These are phyloP conservation scores for Mucor saturninus DNA, from an alignment of 371 early-diverging fungal genomes.

Conservation along the genomic window DNA sequence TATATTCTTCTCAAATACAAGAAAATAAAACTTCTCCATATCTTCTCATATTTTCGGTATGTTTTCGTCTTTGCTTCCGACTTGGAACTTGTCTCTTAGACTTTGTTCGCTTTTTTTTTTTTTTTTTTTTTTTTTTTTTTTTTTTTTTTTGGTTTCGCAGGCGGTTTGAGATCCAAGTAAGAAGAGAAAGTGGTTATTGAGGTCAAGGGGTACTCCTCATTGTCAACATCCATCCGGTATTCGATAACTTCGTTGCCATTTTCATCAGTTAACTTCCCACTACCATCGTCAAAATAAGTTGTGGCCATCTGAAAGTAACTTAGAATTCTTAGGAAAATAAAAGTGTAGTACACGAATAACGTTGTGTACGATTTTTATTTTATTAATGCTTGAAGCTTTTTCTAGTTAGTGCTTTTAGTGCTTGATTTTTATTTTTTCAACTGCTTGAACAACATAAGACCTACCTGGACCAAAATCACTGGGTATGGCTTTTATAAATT, in stretches of 20 bases:
- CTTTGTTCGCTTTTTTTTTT: no score
- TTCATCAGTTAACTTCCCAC: constrained; percentile 5
- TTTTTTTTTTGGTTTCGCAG: constrained; percentile 7
- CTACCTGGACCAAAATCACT: background rate
- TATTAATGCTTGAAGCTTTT: background rate
- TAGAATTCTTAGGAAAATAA: background rate
- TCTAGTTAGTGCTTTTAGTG: constrained; percentile 4
- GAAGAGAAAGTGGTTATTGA: constrained; percentile 14
- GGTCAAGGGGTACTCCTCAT: constrained; percentile 19
- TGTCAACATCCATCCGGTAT: constrained; percentile 23
- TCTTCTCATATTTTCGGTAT: constrained; percentile 16
- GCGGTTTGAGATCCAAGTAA: constrained; percentile 18
- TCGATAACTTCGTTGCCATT: constrained; percentile 16
- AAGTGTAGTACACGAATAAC: background rate
- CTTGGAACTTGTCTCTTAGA: background rate
- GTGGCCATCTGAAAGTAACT: no score
- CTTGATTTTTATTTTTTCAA: constrained; percentile 8
- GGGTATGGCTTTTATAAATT: constrained; percentile 2
- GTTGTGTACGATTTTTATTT: background rate
- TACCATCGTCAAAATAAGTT: no score
- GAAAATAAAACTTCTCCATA: constrained; percentile 15
- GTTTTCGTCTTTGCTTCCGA: constrained; percentile 1
- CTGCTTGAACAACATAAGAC: background rate
- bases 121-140: no score
- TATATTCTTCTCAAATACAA: constrained; percentile 17